Evolutionary conservation across 495 filamentous ascomycete species (phyloP), one percentile per base, ranked within the genome.

Genomic region (Cercophora scortea): DNA sequence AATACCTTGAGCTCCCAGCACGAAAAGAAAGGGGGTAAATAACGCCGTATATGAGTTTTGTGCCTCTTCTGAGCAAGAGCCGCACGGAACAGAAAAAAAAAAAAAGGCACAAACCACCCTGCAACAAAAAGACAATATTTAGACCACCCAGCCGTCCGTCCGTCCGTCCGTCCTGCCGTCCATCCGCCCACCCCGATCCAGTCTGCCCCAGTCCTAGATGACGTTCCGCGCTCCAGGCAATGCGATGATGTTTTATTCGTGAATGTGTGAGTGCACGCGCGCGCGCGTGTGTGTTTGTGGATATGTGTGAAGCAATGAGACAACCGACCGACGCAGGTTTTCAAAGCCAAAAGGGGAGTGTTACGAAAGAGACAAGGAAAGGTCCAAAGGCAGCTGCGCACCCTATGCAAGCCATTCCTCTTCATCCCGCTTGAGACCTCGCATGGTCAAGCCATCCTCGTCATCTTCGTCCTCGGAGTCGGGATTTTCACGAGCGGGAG

Each of bases 391-490:
- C 36, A 38, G 36, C 36, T 8, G 36, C 8, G 36, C 36, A 36
- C 13, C 32, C 56, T 65, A 77, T 16, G 74, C 73, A 32, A 77
- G 64, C 74, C 74, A 77, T 16, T 70, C 69, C 58, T 77, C 73
- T 43, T 77, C 74, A 42, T 74, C 69, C 45, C 74, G 63, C 53
- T 73, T 76, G n/a, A 68, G 61, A 6, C 73, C 73, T 35, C 69
- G 62, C 73, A 77, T 76, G 55, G 73, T 62, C n/a, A 76, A 53
- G 7, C 72, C 74, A 11, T 75, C 73, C 50, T 75, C 73, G 6
- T 71, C 58, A 0, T 66, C 54, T 25, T 64, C 62, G 6, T 50
- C 54, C 12, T 63, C 54, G 8, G 58, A 50, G 19, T 59, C 47
- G 44, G 45, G 35, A 38, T 56, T 46, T 33, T 60, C 53, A 5